Conservation (phyloP, 2,329 filamentous ascomycete genomes). For the Clonostachys rhizophaga region DNA sequence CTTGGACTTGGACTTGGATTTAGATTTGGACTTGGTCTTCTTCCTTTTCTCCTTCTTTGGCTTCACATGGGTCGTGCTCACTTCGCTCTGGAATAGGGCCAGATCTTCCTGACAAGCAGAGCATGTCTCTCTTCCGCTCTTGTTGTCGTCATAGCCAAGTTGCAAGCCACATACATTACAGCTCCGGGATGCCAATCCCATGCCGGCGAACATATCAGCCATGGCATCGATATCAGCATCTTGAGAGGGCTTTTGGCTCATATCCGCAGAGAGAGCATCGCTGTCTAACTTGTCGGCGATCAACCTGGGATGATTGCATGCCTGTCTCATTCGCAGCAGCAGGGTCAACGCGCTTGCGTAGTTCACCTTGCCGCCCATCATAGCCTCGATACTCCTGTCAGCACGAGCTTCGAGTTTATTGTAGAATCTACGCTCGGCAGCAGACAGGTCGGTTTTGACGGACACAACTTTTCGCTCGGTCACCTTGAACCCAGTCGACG, state of each 20-base stretch:
- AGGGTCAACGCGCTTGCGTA: slow-evolving; percentile 93
- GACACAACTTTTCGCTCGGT: slow-evolving; percentile 86
- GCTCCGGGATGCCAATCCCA: slow-evolving; percentile 70
- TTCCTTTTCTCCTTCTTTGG: slow-evolving; percentile 34
- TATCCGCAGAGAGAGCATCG: slow-evolving; percentile 70
- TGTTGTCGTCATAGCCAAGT: slow-evolving; percentile 45
- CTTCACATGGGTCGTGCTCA: slow-evolving; percentile 26
- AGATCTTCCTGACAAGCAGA: slow-evolving; percentile 72
- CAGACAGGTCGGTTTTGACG: slow-evolving; percentile 71
- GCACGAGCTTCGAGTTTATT: slow-evolving; percentile 77
- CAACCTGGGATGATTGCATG: slow-evolving; percentile 90
- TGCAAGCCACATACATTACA: slow-evolving; percentile 80
- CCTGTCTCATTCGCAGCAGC: slow-evolving; percentile 84
- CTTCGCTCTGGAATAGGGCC: slow-evolving; percentile 50
- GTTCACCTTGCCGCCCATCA: slow-evolving; percentile 75
- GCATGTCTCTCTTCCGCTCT: slow-evolving; percentile 50
- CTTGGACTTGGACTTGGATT: slow-evolving; percentile 10
- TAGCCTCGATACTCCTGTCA: slow-evolving; percentile 79
- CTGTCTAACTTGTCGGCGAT: slow-evolving; percentile 81
- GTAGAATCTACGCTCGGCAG: slow-evolving; percentile 82
- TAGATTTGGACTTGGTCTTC: slow-evolving; percentile 13
- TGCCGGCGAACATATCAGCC: slow-evolving; percentile 78
- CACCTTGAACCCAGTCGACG: slow-evolving; percentile 75
- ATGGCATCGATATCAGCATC: slow-evolving; percentile 73
- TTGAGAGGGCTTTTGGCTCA: slow-evolving; percentile 36